Conservation (phyloP, 352 stramenopile species). For the Globisporangium middletonii region DNA sequence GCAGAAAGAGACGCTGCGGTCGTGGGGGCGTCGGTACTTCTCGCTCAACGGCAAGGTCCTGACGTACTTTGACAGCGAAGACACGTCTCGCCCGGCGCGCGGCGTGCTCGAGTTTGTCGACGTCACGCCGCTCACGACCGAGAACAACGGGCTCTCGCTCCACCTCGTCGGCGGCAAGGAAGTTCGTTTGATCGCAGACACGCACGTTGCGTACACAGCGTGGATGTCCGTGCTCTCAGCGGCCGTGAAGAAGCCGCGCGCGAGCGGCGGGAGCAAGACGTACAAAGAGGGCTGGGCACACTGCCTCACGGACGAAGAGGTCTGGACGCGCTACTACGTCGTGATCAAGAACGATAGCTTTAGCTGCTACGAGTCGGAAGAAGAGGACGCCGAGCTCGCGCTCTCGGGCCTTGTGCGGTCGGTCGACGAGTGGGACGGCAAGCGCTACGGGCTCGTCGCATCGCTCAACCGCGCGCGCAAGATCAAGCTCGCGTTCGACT, state of each 20-base stretch:
- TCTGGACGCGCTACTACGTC: constrained; percentile 70
- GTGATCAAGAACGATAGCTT: constrained; percentile 75
- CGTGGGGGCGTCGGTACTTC: constrained; percentile 67
- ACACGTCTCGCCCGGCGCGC: constrained; percentile 49
- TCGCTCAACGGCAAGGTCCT: constrained; percentile 62
- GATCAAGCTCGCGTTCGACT: constrained; percentile 77
- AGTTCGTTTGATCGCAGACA: constrained; percentile 70
- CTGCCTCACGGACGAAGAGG: constrained; percentile 67
- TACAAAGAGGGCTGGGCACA: constrained; percentile 72
- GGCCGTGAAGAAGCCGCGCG: constrained; percentile 47
- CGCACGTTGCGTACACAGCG: constrained; percentile 67
- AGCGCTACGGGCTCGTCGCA: constrained; percentile 64
- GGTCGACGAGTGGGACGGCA: constrained; percentile 69
- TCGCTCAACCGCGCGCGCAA: constrained; percentile 62
- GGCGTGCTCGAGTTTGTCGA: constrained; percentile 67
- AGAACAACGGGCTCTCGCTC: constrained; percentile 72
- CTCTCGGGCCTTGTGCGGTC: constrained; percentile 61
- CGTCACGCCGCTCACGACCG: constrained; percentile 59
- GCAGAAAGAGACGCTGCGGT: constrained; percentile 73
- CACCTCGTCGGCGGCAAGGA: constrained; percentile 64
- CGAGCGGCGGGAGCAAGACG: constrained; percentile 34
- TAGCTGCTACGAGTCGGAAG: constrained; percentile 70
- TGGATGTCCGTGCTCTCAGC: constrained; percentile 72
- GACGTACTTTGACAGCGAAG: constrained; percentile 80
- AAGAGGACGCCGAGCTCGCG: constrained; percentile 60